phyloP scores from a whole-genome alignment of 352 stramenopile genomes.

The Blastocystis sp. region DNA sequence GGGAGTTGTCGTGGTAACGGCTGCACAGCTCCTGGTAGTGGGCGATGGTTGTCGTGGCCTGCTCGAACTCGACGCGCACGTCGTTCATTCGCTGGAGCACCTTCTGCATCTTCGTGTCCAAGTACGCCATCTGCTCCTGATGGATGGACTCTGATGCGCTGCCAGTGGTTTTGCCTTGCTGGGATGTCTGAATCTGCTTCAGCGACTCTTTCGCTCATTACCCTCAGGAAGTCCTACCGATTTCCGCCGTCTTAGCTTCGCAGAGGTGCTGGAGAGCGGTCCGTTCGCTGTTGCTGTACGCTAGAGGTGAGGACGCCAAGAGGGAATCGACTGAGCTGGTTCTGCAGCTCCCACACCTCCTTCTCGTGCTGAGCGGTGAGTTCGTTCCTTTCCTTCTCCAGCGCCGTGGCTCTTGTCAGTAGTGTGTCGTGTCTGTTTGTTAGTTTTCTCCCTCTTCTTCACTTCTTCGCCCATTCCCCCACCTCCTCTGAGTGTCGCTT shows the following conservation, averaged over 20 bases:
- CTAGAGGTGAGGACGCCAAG: not conserved
- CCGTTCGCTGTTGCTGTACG: not conserved
- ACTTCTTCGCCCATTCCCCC: not conserved
- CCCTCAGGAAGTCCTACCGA: not conserved
- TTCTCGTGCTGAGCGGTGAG: not conserved
- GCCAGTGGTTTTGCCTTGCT: not conserved
- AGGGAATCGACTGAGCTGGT: not conserved
- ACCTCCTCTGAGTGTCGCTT: not conserved
- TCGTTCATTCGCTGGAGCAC: not conserved
- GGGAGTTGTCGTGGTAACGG: not conserved
- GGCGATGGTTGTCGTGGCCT: not conserved
- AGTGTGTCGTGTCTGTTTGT: not conserved
- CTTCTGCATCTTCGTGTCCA: slow-evolving; percentile 35
- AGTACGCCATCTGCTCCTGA: slow-evolving; percentile 13
- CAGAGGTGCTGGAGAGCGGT: slow-evolving; percentile 43
- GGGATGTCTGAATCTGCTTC: not conserved
- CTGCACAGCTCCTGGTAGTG: not conserved
- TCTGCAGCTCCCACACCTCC: slow-evolving; percentile 7
- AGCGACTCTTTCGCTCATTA: not conserved
- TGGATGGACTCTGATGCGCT: not conserved
- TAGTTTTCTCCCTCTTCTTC: not conserved
- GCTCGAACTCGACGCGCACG: not conserved
- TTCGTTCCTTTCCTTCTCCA: slow-evolving; percentile 1
- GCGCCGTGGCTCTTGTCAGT: not conserved
- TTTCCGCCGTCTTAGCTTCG: slow-evolving; percentile 6